These are phyloP conservation scores for Sisymbrium irio DNA, from an alignment of 345 rosid species.

Conservation along the genomic window DNA sequence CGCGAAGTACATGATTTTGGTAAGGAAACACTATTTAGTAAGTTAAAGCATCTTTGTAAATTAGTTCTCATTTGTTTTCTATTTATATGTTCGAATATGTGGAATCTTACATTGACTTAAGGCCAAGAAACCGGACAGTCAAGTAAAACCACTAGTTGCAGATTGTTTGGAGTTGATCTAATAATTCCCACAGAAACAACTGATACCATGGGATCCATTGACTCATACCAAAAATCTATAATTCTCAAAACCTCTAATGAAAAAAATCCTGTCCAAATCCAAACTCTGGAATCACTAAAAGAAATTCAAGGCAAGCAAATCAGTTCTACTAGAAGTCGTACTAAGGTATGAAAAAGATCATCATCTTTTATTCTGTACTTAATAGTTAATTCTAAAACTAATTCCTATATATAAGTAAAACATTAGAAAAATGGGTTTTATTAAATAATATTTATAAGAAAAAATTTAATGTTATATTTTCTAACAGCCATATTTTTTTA, in stretches of 20 bases:
- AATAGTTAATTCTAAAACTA: neutral
- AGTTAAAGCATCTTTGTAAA: neutral
- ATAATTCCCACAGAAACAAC: neutral
- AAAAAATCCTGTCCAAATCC: conserved; percentile 18
- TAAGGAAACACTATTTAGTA: neutral
- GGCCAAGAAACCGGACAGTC: neutral
- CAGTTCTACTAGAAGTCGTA: conserved; percentile 44
- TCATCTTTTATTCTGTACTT: neutral
- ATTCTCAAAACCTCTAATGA: neutral
- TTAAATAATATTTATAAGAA: neutral
- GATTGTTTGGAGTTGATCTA: conserved; percentile 53
- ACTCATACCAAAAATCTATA: conserved; percentile 10
- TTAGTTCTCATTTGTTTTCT: neutral
- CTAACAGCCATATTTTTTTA: neutral
- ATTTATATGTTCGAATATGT: neutral
- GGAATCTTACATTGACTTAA: neutral
- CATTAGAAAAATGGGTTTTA: neutral
- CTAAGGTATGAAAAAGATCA: conserved; percentile 39
- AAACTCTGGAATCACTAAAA: no score
- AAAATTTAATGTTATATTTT: neutral
- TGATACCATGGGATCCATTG: neutral
- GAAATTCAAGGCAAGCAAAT: conserved; percentile 32
- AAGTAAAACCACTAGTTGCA: conserved; percentile 31
- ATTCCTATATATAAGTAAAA: neutral
- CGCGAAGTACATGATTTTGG: neutral